Conservation (phyloP, 78 protist genomes). For the Anaeramoeba ignava region DNA sequence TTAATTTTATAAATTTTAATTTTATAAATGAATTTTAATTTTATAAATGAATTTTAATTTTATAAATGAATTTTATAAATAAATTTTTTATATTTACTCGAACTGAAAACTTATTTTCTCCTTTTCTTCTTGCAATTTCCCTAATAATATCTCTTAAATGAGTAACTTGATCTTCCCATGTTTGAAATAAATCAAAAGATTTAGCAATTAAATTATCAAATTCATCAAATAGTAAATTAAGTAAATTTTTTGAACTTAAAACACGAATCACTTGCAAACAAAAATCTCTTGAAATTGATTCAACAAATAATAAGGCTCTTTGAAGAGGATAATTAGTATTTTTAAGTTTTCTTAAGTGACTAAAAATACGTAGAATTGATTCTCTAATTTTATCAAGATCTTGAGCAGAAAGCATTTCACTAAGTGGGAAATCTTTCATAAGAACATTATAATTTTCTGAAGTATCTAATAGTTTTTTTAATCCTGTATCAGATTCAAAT, state of each 20-base stretch:
- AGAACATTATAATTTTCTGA: constrained; percentile 31
- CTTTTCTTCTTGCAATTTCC: constrained; percentile 22
- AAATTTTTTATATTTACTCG: constrained; percentile 11
- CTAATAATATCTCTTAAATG: constrained; percentile 27
- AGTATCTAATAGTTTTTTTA: constrained; percentile 27
- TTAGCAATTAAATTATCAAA: constrained; percentile 24
- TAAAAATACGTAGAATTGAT: constrained; percentile 25
- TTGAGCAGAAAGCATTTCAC: constrained; percentile 34
- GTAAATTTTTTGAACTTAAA: constrained; percentile 19
- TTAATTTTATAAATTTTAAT: constrained; percentile 18
- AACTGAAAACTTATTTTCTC: constrained; percentile 20
- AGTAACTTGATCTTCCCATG: constrained; percentile 37
- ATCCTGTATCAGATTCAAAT: constrained; percentile 45
- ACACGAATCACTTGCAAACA: constrained; percentile 23
- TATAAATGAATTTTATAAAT: too few relatives aligned
- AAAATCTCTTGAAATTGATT: constrained; percentile 48
- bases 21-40: too few relatives aligned
- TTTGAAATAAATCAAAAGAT: constrained; percentile 21
- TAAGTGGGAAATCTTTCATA: constrained; percentile 51
- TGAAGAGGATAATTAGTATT: constrained; percentile 20
- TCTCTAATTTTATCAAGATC: constrained; percentile 26
- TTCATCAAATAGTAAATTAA: constrained; percentile 31
- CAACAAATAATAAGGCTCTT: constrained; percentile 29
- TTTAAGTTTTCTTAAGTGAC: constrained; percentile 37
- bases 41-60: too few relatives aligned